Evolutionary conservation across 2,329 filamentous ascomycete genomes (phyloP).

Genomic region (Colletotrichum siamense): DNA sequence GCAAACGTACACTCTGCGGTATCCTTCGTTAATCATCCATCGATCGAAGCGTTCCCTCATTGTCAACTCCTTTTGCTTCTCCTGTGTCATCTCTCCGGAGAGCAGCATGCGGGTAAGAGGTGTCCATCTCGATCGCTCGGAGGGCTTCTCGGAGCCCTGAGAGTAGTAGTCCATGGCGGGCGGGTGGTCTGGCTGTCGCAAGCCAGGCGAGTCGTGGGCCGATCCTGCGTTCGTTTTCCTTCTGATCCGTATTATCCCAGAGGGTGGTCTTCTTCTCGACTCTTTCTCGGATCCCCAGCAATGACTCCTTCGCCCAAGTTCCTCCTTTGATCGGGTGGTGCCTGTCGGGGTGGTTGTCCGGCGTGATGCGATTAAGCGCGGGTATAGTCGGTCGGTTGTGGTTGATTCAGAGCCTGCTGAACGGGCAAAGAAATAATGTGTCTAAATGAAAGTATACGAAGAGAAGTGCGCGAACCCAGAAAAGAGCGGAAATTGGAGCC

Average conservation of each 20-base stretch:
- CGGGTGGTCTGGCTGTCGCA: slow-evolving; percentile 3
- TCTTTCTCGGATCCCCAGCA: slow-evolving; percentile 17
- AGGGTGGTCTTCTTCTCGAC: slow-evolving; percentile 19
- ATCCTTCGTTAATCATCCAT: slow-evolving; percentile 92
- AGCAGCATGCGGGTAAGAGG: slow-evolving; percentile 83
- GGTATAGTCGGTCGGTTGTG: slow-evolving; percentile 3
- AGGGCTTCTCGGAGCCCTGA: slow-evolving; percentile 48
- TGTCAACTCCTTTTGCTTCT: slow-evolving; percentile 71
- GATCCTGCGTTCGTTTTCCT: neutral
- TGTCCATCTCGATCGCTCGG: slow-evolving; percentile 82
- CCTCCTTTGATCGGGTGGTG: neutral
- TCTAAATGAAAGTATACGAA: slow-evolving; percentile 34
- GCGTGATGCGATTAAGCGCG: slow-evolving; percentile 2
- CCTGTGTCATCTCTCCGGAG: slow-evolving; percentile 81
- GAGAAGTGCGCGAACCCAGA: slow-evolving; percentile 25
- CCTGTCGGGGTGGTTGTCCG: neutral
- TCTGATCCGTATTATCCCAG: slow-evolving; percentile 14
- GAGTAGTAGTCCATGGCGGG: slow-evolving; percentile 39
- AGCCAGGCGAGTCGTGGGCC: slow-evolving; percentile 3
- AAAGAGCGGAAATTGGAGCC: slow-evolving; percentile 38
- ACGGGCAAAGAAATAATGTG: slow-evolving; percentile 37
- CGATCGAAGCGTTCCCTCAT: slow-evolving; percentile 76
- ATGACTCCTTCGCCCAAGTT: neutral
- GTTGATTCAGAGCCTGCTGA: slow-evolving; percentile 62
- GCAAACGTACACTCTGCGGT: slow-evolving; percentile 73